Evolutionary conservation across 2,329 filamentous ascomycete genomes (phyloP), one percentile per base, ranked within the genome.

Genomic region (Fusarium napiforme): DNA sequence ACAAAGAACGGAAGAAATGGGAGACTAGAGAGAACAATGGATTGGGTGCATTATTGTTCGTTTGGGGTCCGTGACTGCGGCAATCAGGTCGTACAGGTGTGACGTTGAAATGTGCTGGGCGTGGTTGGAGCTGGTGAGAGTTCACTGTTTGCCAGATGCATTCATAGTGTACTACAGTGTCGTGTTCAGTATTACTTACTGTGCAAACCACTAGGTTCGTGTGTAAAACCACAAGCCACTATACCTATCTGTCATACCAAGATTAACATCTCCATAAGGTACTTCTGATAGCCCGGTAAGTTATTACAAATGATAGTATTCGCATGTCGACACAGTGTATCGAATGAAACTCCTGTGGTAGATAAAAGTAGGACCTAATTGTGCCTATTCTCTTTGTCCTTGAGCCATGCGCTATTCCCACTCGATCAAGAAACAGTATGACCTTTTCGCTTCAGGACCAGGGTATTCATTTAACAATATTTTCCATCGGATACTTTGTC

Each of bases 61-160:
- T 55, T 50, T 42, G 60, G 56, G 58, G 55, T 36, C 30, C 63
- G 56, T 50, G 53, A 56, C 45, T 60, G 59, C 42, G 58, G 50
- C 67, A 57, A 61, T 34, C 49, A 46, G 43, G 49, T 37, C 28
- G 67, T 67, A 59, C 67, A 72, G 36, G 39, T 47, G 63, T 59
- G 71, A 64, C 71, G 63, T 59, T 68, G 59, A 73, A 60, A 65
- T 65, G 40, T 53, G 62, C 32, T 36, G 49, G n/a, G 30, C 39
- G 53, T 53, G 50, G 70, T 71, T 67, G 67, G 47, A 46, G 49
- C 39, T 59, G 32, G 36, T 53, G 71, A 74, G 70, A 55, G 53
- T 42, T 70, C 57, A 60, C 46, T 70, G 49, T 49, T 69, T 59
- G 63, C 36, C 19, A 30, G 39, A 50, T 32, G 43, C n/a, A 45